Conservation (phyloP, 2,329 filamentous ascomycete species). For the Diaporthe ilicicola region DNA sequence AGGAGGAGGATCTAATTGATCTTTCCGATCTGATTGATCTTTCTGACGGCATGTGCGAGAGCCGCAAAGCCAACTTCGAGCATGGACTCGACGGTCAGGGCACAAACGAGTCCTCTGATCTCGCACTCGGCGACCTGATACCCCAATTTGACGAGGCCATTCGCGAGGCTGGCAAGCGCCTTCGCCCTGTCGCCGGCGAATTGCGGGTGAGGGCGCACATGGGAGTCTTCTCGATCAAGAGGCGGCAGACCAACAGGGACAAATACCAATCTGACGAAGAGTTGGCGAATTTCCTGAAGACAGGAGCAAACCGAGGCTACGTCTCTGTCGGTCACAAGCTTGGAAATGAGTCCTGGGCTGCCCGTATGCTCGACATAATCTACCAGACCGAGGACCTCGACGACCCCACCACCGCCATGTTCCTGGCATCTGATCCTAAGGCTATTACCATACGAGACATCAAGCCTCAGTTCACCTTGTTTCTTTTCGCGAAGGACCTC, state of each 20-base stretch:
- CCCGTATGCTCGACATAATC: conserved; percentile 24
- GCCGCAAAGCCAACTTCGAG: background rate
- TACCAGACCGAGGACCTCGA: conserved; percentile 20
- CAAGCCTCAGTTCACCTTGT: conserved; percentile 29
- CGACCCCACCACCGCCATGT: background rate
- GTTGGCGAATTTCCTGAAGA: conserved; percentile 7
- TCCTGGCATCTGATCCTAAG: background rate
- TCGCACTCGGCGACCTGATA: background rate
- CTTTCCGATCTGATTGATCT: background rate
- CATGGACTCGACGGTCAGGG: background rate
- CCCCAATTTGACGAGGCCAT: background rate
- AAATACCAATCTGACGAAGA: conserved; percentile 5
- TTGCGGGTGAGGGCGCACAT: conserved; percentile 27
- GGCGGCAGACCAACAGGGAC: background rate
- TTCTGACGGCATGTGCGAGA: background rate
- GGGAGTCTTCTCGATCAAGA: conserved; percentile 13
- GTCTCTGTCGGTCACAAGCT: conserved; percentile 20
- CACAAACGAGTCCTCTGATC: background rate
- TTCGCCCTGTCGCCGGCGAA: conserved; percentile 24
- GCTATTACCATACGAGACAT: conserved; percentile 27
- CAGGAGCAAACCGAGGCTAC: conserved; percentile 18
- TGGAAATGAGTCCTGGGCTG: conserved; percentile 8
- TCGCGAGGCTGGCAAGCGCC: conserved; percentile 21
- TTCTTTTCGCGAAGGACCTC: conserved; percentile 34
- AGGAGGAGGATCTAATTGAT: background rate